phyloP scores from a whole-genome alignment of 345 rosid species.

The Gossypium australe region DNA sequence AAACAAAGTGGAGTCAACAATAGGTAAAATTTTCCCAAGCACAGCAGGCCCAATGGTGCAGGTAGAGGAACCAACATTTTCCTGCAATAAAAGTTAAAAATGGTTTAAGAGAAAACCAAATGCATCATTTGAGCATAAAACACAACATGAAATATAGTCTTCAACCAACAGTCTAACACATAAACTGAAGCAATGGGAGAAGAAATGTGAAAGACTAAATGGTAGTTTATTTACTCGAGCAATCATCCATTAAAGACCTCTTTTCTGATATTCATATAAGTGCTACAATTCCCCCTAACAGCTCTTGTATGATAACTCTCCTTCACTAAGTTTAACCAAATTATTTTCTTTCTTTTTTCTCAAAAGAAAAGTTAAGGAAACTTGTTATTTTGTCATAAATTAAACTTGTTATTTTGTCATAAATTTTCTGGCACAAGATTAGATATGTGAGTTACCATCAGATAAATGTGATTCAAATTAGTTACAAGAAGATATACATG shows the following conservation, averaged over 20 bases:
- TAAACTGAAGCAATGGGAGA: neutral
- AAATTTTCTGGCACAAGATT: conserved; percentile 33
- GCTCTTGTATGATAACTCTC: neutral
- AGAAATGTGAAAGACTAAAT: neutral
- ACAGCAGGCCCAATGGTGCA: conserved; percentile 73
- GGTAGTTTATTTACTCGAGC: neutral
- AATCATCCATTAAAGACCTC: neutral
- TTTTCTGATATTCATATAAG: neutral
- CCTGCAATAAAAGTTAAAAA: conserved; percentile 39
- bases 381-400: conserved; percentile 16
- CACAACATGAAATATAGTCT: neutral
- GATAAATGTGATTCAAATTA: conserved; percentile 61
- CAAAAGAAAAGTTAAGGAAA: neutral
- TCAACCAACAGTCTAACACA: neutral
- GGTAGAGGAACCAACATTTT: conserved; percentile 84
- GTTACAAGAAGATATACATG: conserved; percentile 97
- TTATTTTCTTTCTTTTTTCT: neutral
- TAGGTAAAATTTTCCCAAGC: conserved; percentile 62
- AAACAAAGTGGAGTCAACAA: conserved; percentile 71
- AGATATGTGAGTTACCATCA: conserved; percentile 81
- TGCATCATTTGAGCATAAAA: neutral
- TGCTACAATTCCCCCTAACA: neutral
- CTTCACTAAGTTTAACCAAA: neutral
- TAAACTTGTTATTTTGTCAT: conserved; percentile 12
- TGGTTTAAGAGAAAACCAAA: neutral